Percentiles rank a stretch among this genome's conserved stretches.
These are phyloP conservation scores for Hymenoscyphus scutula DNA, from an alignment of 2,329 filamentous ascomycete species.

Conservation along the genomic window DNA sequence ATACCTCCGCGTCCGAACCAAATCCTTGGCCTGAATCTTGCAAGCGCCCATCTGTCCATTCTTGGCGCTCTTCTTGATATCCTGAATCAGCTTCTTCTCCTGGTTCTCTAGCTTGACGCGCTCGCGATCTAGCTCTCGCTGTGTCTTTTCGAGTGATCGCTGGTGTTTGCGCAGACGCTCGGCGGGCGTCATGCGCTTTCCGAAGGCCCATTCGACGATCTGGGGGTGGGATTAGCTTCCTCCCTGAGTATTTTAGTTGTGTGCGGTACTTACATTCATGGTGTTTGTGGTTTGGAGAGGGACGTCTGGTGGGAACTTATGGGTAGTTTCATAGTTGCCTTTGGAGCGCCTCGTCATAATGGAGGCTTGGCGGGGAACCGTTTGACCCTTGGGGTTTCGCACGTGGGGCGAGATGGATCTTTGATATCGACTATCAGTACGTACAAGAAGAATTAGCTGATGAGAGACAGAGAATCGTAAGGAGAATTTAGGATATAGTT, in stretches of 20 bases:
- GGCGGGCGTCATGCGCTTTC: slow-evolving; percentile 97
- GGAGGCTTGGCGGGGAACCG: neutral
- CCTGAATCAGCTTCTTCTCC: slow-evolving; percentile 92
- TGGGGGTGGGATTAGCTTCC: slow-evolving; percentile 39
- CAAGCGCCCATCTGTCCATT: slow-evolving; percentile 98
- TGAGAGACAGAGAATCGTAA: no score
- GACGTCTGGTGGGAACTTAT: neutral
- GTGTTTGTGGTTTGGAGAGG: slow-evolving; percentile 10
- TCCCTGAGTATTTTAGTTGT: neutral
- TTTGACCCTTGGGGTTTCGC: neutral
- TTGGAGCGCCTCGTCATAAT: slow-evolving; percentile 9
- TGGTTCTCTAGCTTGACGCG: slow-evolving; percentile 96
- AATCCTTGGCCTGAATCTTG: slow-evolving; percentile 96
- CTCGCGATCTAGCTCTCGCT: slow-evolving; percentile 92
- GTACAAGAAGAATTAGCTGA: no score
- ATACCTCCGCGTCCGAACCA: slow-evolving; percentile 90
- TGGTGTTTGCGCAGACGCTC: slow-evolving; percentile 92
- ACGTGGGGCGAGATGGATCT: neutral
- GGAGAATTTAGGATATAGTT: no score
- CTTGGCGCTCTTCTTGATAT: slow-evolving; percentile 98
- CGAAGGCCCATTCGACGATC: slow-evolving; percentile 99
- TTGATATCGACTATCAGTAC: no score
- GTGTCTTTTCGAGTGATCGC: slow-evolving; percentile 93
- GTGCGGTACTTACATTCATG: slow-evolving; percentile 52
- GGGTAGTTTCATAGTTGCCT: slow-evolving; percentile 6